Evolutionary conservation across 768 basidiomycete species (phyloP), one percentile per base, ranked within the genome.

Genomic region (Lactifluus subvellereus): DNA sequence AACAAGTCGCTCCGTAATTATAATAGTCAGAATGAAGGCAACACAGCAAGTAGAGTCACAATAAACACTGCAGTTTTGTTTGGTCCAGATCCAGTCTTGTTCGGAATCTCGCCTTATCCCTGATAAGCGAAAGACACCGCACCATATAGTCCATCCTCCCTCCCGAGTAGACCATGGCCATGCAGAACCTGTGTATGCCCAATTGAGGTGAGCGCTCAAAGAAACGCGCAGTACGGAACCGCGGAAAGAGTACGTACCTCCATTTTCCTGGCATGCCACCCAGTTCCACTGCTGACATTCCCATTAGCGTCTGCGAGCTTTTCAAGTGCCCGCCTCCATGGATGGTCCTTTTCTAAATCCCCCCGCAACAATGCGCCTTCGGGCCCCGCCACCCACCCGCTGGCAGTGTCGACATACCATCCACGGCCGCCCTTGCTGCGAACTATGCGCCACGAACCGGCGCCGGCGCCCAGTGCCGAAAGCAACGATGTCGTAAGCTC

Each of bases 201-300:
- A 20, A 11, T 35, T n/a, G 6, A 20, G 14, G 61, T 63, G 35
- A 65, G 61, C 33, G 42, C 18, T n/a, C 27, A 62, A 38, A 35
- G 18, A 13, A 30, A 32, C 27, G 32, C 27, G 48, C 32, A 43
- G 47, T 22, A 3, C 22, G 20, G 7, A n/a, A 59, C 20, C 38
- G 62, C 18, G 20, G 54, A 53, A 48, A 6, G 65, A 18, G 48
- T 37, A 53, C 64, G 30, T n/a, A 43, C n/a, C 76, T 87, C 60
- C 69, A 92, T 91, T 77, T 99, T 99, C 61, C 95, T 77, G 22
- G 91, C 86, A 75, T 97, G 94, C 94, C 95, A 98, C 0, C 96
- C 96, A 6, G 96, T 84, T 4, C 88, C 89, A 69, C 88, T 91
- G 71, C 81, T 88, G n/a, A 96, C 92, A 69, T 91, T 91, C 9